These are phyloP conservation scores for Suhomyces maxii DNA, from an alignment of 1,139 yeast genomes.

Conservation along the genomic window DNA sequence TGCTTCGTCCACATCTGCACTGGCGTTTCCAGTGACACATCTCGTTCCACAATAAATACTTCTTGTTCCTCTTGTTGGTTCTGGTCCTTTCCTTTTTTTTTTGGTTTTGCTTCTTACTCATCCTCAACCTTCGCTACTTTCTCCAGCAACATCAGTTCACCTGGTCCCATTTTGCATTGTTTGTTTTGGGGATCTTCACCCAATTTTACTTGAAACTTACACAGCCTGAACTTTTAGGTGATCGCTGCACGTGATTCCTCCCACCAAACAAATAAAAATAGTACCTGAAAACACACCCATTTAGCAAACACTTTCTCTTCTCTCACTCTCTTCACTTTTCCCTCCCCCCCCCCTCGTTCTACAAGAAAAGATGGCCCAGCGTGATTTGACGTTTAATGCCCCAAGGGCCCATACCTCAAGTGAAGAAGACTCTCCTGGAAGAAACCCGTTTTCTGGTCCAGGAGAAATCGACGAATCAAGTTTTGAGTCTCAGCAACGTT, in stretches of 20 bases:
- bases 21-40: too few relatives aligned
- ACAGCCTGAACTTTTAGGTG: background rate
- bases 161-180: too few relatives aligned
- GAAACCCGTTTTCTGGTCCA: conserved; percentile 16
- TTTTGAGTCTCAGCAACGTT: conserved; percentile 15
- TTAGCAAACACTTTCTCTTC: background rate
- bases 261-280: conserved; percentile 7
- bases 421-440: conserved; percentile 6
- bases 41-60: too few relatives aligned
- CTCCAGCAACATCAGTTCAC: too few relatives aligned
- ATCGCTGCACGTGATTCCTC: conserved; percentile 6
- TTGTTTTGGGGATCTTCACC: background rate
- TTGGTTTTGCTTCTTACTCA: too few relatives aligned
- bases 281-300: background rate
- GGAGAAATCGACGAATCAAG: conserved; percentile 16
- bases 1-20: background rate
- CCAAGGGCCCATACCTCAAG: conserved; percentile 21
- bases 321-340: background rate
- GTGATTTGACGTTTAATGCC: conserved; percentile 37
- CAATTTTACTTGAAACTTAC: background rate
- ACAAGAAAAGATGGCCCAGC: conserved; percentile 26
- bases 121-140: too few relatives aligned
- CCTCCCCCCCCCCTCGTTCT: background rate
- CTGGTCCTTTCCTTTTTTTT: too few relatives aligned
- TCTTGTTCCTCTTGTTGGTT: too few relatives aligned